phyloP scores from a whole-genome alignment of 2,329 filamentous ascomycete genomes.

The Aureobasidium sp. region DNA sequence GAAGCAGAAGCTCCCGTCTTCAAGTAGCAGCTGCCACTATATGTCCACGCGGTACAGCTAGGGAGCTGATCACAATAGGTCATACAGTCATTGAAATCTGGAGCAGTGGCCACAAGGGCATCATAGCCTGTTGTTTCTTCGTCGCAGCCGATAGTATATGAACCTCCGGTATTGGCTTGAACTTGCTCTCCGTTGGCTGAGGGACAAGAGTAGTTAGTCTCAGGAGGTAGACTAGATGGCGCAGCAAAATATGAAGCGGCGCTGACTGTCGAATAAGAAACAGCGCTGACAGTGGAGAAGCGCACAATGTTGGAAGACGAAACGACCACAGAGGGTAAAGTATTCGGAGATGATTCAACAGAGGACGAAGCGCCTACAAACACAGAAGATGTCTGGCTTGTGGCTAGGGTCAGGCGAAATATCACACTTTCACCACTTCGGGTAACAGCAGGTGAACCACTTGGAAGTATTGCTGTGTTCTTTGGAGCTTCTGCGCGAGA shows the following conservation, averaged over 20 bases:
- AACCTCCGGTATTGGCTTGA: background rate
- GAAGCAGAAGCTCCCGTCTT: background rate
- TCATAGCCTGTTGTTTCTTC: conserved; percentile 1
- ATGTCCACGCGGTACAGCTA: conserved; percentile 18
- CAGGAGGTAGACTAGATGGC: background rate
- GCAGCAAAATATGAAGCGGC: background rate
- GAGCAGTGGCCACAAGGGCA: background rate
- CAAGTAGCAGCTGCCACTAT: background rate
- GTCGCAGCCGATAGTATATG: conserved; percentile 3
- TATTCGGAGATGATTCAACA: too few species aligned
- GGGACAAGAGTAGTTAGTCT: conserved; percentile 2
- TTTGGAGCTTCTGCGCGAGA: background rate
- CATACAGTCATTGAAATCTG: conserved; percentile 18
- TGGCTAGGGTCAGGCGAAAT: background rate
- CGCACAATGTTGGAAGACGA: background rate
- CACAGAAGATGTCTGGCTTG: background rate
- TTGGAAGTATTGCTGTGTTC: background rate
- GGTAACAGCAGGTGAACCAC: background rate
- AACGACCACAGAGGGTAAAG: background rate
- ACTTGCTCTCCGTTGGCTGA: background rate
- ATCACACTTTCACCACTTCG: background rate
- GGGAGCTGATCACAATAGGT: conserved; percentile 16
- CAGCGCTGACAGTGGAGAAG: background rate
- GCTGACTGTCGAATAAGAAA: background rate
- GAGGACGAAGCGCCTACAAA: background rate